Conservation (phyloP, 1,284 basidiomycete species). For the Cystodermella granulosa region DNA sequence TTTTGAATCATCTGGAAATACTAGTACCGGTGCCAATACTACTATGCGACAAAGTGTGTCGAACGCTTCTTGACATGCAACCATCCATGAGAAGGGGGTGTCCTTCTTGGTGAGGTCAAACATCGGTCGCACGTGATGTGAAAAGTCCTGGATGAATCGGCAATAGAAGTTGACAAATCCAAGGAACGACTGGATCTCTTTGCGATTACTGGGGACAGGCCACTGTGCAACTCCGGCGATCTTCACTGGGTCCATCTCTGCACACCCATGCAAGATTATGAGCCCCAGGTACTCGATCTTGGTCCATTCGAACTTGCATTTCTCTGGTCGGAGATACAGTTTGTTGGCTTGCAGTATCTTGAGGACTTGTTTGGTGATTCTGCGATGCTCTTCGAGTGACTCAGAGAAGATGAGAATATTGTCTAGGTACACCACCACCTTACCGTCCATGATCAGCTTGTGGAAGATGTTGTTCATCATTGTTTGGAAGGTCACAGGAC, state of each 20-base stretch:
- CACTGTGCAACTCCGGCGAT: not conserved
- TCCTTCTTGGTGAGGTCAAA: conserved; percentile 23
- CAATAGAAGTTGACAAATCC: not conserved
- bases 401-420: conserved; percentile 8
- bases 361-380: not conserved
- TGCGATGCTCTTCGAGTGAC: not conserved
- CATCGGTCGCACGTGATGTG: conserved; percentile 30
- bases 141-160: conserved; percentile 32
- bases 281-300: conserved; percentile 7
- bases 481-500: conserved; percentile 11
- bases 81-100: conserved; percentile 10
- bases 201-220: not conserved
- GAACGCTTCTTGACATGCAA: conserved; percentile 4
- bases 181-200: conserved; percentile 4
- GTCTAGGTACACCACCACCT: conserved; percentile 9
- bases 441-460: not conserved
- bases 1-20: not conserved
- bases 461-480: conserved; percentile 5
- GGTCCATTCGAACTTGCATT: conserved; percentile 6
- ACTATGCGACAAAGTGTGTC: conserved; percentile 3
- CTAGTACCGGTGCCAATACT: not conserved
- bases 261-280: not conserved
- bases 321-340: conserved; percentile 13
- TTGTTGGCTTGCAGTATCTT: conserved; percentile 11
- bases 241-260: not conserved